A percentile compares a stretch with the other conserved stretches of the same genome.
These are phyloP conservation scores for Teunomyces barrocoloradensis DNA, from an alignment of 805 yeast species.

Conservation along the genomic window DNA sequence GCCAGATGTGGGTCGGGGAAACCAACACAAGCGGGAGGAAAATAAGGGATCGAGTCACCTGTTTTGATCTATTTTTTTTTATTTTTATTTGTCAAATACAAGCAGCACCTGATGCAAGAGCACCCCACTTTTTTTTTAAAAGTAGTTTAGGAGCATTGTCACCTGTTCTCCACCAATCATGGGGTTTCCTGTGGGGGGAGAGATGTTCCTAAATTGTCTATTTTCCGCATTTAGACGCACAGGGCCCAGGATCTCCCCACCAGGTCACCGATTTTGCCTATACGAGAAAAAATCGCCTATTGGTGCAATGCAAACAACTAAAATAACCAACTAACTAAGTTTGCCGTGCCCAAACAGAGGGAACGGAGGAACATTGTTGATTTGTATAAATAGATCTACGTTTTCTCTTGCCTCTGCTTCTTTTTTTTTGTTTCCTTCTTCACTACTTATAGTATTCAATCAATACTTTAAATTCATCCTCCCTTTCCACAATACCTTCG, in stretches of 20 bases:
- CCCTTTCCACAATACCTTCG: neutral
- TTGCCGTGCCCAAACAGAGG: neutral
- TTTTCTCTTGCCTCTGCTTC: neutral
- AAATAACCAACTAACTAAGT: neutral
- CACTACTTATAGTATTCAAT: neutral
- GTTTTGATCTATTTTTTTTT: neutral
- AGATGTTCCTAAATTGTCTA: neutral
- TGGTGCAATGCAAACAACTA: neutral
- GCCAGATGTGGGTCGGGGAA: neutral
- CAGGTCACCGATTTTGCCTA: neutral
- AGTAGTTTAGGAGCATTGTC: neutral
- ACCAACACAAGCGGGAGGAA: neutral
- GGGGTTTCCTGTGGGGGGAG: conserved; percentile 1
- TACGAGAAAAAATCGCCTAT: neutral
- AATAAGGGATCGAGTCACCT: conserved; percentile 1
- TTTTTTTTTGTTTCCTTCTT: neutral
- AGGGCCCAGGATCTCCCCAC: conserved; percentile 1
- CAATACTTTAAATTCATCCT: neutral
- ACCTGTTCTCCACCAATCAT: conserved; percentile 1
- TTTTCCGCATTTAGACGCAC: neutral
- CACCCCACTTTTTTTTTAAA: conserved; percentile 2
- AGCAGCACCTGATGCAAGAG: conserved; percentile 2
- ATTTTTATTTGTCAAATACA: too few relatives aligned
- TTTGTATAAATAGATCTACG: neutral
- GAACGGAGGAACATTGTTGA: too few relatives aligned